Evolutionary conservation across 768 basidiomycete species (phyloP).

Genomic region (Pholiota conissans): DNA sequence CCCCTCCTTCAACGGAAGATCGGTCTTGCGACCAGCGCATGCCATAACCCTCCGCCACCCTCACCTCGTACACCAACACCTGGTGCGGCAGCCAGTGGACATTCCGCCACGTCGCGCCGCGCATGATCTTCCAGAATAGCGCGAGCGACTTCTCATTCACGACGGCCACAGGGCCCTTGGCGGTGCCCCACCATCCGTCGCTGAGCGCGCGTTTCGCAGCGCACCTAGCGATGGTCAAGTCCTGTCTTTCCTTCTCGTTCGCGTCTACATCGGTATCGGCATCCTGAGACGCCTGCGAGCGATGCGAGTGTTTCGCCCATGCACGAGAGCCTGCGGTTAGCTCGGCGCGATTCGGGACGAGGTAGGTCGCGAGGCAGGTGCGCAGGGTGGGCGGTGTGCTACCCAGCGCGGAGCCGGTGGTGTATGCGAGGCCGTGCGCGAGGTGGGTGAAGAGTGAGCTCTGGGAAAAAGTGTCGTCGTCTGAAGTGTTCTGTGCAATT

Average conservation of each 20-base stretch:
- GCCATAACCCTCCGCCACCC: constrained; percentile 62
- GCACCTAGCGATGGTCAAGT: no score
- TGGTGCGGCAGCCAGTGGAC: constrained; percentile 66
- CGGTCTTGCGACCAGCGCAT: constrained; percentile 64
- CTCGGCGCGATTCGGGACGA: constrained; percentile 44
- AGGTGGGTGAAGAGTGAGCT: constrained; percentile 43
- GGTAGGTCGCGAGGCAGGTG: constrained; percentile 54
- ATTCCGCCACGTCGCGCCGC: constrained; percentile 58
- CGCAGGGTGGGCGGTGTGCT: constrained; percentile 46
- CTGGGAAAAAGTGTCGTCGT: constrained; percentile 14
- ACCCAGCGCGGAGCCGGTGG: constrained; percentile 58
- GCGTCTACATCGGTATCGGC: constrained; percentile 10
- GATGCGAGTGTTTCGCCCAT: constrained; percentile 66
- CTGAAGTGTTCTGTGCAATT: no score
- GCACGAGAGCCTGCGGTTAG: constrained; percentile 62
- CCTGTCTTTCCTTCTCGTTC: no score
- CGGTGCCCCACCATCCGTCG: constrained; percentile 30
- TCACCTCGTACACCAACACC: constrained; percentile 60
- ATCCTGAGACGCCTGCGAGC: constrained; percentile 35
- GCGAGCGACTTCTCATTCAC: constrained; percentile 54
- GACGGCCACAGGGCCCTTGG: constrained; percentile 49
- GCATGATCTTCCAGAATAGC: constrained; percentile 55
- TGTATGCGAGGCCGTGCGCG: constrained; percentile 55
- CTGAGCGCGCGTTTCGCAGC: constrained; percentile 13
- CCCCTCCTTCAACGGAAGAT: constrained; percentile 6